A percentile compares a stretch with the other conserved stretches of the same genome.
These are phyloP conservation scores for Beta macrorhiza DNA, from an alignment of 179 eudicot genomes.

Conservation along the genomic window DNA sequence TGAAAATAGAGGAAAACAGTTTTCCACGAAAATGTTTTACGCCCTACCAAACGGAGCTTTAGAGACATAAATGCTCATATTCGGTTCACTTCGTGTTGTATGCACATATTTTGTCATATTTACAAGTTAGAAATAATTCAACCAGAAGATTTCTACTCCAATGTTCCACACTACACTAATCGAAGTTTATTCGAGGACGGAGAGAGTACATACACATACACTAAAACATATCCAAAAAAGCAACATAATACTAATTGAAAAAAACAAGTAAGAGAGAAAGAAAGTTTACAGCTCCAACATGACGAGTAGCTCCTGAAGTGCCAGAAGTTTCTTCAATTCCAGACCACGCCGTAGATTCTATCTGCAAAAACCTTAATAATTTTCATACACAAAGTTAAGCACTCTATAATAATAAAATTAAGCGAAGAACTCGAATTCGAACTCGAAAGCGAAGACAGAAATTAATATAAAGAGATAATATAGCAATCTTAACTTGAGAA, in stretches of 20 bases:
- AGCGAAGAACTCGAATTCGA: background rate
- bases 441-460: too few species aligned
- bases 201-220: background rate
- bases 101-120: background rate
- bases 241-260: too few species aligned
- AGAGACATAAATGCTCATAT: too few species aligned
- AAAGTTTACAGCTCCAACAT: slow-evolving; percentile 67
- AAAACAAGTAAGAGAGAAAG: too few species aligned
- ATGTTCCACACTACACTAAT: background rate
- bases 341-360: slow-evolving; percentile 64
- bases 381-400: background rate
- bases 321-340: slow-evolving; percentile 87
- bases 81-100: background rate
- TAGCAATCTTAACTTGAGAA: slow-evolving; percentile 53
- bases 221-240: background rate
- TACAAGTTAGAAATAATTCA: background rate
- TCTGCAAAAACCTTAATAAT: slow-evolving; percentile 60
- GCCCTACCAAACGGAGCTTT: too few species aligned
- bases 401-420: background rate
- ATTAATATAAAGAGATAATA: background rate
- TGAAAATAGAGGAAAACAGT: too few species aligned
- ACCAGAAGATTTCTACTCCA: background rate
- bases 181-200: too few species aligned
- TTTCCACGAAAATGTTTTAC: too few species aligned
- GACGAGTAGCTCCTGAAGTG: slow-evolving; percentile 48